Conservation (phyloP, 2,329 filamentous ascomycete species). For the Botrytis paeoniae region DNA sequence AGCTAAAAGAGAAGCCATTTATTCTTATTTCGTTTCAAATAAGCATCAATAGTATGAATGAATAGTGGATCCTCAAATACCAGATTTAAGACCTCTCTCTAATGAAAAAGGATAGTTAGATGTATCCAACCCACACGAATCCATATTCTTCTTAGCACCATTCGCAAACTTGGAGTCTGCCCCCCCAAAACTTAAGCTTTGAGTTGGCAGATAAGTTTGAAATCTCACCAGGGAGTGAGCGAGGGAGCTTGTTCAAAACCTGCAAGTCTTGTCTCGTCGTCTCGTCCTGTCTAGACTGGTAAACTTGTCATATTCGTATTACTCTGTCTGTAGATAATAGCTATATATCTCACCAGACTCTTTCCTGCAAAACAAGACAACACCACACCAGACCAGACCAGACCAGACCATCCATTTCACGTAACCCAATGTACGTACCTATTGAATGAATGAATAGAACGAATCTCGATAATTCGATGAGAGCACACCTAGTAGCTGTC, state of each 20-base stretch:
- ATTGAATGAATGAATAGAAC: no score
- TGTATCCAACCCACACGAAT: neutral
- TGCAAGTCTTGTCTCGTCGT: neutral
- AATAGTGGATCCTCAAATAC: neutral
- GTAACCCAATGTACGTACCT: neutral
- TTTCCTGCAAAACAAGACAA: neutral
- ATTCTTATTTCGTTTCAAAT: neutral
- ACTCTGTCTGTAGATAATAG: neutral
- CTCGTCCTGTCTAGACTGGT: neutral
- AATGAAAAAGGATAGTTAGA: neutral
- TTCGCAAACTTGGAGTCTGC: neutral
- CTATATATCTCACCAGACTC: neutral
- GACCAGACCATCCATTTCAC: neutral
- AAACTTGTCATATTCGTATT: neutral
- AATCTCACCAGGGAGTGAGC: neutral
- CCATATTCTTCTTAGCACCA: neutral
- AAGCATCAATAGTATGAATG: neutral
- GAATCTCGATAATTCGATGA: neutral
- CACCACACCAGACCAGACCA: no score
- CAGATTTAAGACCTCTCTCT: neutral
- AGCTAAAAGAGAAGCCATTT: neutral
- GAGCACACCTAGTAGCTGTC: neutral
- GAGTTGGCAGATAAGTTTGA: neutral
- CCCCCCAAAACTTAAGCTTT: neutral
- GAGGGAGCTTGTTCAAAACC: neutral